Conservation (phyloP, 495 filamentous ascomycete species). For the Aspergillus carlsbadensis region DNA sequence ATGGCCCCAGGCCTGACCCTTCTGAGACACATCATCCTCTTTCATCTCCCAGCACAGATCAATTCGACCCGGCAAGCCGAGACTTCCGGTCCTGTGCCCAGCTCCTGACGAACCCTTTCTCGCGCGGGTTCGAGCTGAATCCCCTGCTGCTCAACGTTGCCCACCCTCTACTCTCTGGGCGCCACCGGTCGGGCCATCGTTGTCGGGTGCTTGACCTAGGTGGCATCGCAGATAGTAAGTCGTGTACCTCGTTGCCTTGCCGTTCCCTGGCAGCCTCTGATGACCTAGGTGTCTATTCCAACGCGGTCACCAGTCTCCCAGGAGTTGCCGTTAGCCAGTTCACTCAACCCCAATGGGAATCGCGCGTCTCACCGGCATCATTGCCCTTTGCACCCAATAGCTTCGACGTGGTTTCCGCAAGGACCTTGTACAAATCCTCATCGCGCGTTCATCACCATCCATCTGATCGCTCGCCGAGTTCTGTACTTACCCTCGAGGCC, state of each 20-base stretch:
- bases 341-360: background rate
- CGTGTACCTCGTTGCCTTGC: background rate
- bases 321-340: background rate
- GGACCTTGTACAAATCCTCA: background rate
- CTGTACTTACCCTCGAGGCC: background rate
- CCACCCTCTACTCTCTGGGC: constrained; percentile 2
- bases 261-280: background rate
- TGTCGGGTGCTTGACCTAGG: constrained; percentile 2
- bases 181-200: background rate
- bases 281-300: background rate
- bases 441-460: background rate
- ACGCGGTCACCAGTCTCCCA: background rate
- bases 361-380: background rate
- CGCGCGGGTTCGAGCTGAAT: background rate
- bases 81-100: background rate
- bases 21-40: too few species aligned
- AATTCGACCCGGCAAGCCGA: background rate
- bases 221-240: background rate
- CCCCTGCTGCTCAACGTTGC: constrained; percentile 3
- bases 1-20: too few species aligned
- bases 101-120: constrained; percentile 1
- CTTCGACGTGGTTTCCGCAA: constrained; percentile 5
- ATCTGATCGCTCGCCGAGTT: background rate
- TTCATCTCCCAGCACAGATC: background rate
- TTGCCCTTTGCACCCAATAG: background rate